These are phyloP conservation scores for Elaeis oleifera DNA, from an alignment of 202 grass and related monocot genomes.

Conservation along the genomic window DNA sequence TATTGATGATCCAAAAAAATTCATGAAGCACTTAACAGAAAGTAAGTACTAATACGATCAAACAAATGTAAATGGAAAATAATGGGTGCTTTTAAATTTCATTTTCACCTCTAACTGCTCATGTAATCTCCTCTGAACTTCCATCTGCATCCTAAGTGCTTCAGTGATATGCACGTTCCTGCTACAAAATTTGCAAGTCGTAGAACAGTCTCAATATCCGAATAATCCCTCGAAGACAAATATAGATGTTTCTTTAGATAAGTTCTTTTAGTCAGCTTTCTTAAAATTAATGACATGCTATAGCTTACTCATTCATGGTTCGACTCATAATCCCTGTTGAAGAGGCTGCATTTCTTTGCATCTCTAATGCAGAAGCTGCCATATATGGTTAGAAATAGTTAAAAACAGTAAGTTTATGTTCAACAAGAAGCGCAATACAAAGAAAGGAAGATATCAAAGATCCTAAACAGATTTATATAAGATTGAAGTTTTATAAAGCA, in stretches of 20 bases:
- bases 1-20: conserved; percentile 11
- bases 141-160: conserved; percentile 79
- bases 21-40: neutral
- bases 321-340: conserved; percentile 69
- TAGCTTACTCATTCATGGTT: conserved; percentile 78
- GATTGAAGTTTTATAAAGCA: too few relatives aligned
- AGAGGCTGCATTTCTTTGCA: conserved; percentile 72
- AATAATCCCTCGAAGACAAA: too few relatives aligned
- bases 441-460: neutral
- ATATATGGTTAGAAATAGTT: conserved; percentile 4
- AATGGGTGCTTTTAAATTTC: too few relatives aligned
- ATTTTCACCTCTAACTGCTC: conserved; percentile 71
- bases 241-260: too few relatives aligned
- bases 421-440: neutral
- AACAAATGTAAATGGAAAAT: too few relatives aligned
- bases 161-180: conserved; percentile 71
- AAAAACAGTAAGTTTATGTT: too few relatives aligned
- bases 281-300: neutral
- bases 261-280: too few relatives aligned
- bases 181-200: conserved; percentile 20
- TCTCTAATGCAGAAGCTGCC: conserved; percentile 40
- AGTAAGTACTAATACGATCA: too few relatives aligned
- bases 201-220: too few relatives aligned
- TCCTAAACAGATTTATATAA: too few relatives aligned
- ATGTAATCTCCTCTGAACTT: conserved; percentile 84